Percentiles rank a stretch among this genome's conserved stretches.
Conservation (phyloP, 768 basidiomycete species). For the Leccinum disarticulatum region DNA sequence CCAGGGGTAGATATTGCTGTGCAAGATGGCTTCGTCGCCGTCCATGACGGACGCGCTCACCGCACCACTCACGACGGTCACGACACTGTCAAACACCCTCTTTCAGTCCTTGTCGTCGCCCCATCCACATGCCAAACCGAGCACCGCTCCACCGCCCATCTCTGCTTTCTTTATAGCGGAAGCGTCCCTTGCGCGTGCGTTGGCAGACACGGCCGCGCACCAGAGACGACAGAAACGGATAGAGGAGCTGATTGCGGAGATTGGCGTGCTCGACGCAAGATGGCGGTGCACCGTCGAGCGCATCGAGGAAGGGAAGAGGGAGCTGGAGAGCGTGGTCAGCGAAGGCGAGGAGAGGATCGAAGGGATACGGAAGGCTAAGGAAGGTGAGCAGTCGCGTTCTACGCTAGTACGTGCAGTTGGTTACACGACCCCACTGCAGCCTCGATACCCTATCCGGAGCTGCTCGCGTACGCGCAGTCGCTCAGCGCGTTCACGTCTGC, state of each 20-base stretch:
- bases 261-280: constrained; percentile 60
- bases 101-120: constrained; percentile 73
- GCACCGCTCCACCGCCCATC: constrained; percentile 45
- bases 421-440: constrained; percentile 40
- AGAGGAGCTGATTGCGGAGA: constrained; percentile 68
- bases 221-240: constrained; percentile 76
- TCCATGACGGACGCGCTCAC: constrained; percentile 63
- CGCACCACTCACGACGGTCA: constrained; percentile 59
- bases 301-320: constrained; percentile 64
- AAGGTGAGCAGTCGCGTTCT: constrained; percentile 45
- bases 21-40: constrained; percentile 13
- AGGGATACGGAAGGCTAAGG: constrained; percentile 69
- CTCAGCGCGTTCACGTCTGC: constrained; percentile 86
- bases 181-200: constrained; percentile 59
- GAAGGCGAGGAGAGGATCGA: constrained; percentile 75
- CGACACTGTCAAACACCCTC: constrained; percentile 62
- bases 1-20: not conserved
- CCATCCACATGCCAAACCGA: constrained; percentile 36
- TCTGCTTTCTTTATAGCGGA: constrained; percentile 63
- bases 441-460: constrained; percentile 78
- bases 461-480: constrained; percentile 82
- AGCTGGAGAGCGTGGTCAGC: constrained; percentile 65
- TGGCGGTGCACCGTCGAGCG: constrained; percentile 70
- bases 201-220: constrained; percentile 66
- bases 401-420: not conserved